Percentiles rank a stretch among this genome's conserved stretches.
phyloP scores from a whole-genome alignment of 2,329 filamentous ascomycete genomes.

The Pyrenophora tritici-repentis region DNA sequence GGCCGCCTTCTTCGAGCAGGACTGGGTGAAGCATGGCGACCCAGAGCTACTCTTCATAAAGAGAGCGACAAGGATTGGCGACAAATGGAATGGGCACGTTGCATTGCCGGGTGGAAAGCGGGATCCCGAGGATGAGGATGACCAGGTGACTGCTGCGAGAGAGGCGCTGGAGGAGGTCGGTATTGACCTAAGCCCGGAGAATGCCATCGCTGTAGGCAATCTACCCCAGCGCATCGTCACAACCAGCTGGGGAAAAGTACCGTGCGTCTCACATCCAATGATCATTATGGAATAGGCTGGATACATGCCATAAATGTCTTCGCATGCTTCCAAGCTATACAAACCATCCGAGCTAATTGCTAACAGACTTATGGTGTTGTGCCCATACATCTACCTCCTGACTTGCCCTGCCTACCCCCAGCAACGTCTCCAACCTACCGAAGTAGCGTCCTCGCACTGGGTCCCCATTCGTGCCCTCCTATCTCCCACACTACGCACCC shows the following conservation, averaged over 20 bases:
- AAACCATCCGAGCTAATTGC: constrained; percentile 1
- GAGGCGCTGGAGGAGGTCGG: constrained; percentile 72
- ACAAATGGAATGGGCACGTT: constrained; percentile 72
- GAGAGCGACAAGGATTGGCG: constrained; percentile 65
- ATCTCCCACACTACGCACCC: constrained; percentile 63
- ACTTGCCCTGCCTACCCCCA: constrained; percentile 61
- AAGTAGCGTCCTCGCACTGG: constrained; percentile 72
- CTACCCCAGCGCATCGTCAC: constrained; percentile 69
- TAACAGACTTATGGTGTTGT: constrained; percentile 69
- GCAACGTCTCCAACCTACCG: constrained; percentile 67
- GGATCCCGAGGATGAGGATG: constrained; percentile 67
- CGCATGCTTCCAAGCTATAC: not conserved
- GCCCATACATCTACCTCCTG: constrained; percentile 69
- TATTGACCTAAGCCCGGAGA: constrained; percentile 59
- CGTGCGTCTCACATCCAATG: constrained; percentile 50
- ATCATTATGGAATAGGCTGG: not conserved
- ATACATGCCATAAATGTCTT: not conserved
- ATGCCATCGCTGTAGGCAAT: constrained; percentile 60
- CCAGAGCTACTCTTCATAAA: constrained; percentile 75
- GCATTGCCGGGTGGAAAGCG: constrained; percentile 70
- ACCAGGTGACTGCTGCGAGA: constrained; percentile 65
- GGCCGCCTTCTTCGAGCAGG: constrained; percentile 64
- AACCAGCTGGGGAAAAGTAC: constrained; percentile 68
- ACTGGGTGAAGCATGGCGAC: constrained; percentile 69
- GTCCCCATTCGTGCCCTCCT: constrained; percentile 67